Conservation (phyloP, 106 monocot genomes). For the Alisma plantagoaquatica region DNA sequence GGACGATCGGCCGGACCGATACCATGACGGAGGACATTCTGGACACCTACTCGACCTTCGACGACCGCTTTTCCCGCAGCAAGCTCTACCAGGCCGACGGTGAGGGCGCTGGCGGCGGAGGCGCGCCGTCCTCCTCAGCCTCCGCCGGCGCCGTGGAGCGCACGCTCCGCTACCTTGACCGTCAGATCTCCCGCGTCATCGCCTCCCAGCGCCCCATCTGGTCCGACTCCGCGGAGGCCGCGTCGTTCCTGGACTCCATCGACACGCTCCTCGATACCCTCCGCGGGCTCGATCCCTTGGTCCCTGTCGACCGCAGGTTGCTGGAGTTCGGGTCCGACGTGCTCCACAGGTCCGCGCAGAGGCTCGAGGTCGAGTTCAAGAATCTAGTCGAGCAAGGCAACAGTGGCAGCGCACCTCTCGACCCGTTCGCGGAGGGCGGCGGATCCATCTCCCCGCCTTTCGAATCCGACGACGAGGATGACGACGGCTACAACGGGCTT, state of each 20-base stretch:
- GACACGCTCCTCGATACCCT: slow-evolving; percentile 46
- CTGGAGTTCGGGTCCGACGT: slow-evolving; percentile 49
- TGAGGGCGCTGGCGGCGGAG: background rate
- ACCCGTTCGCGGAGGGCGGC: background rate
- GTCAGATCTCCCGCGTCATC: slow-evolving; percentile 41
- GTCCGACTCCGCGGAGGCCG: slow-evolving; percentile 56
- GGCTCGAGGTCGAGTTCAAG: slow-evolving; percentile 73
- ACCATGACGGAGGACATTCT: slow-evolving; percentile 84
- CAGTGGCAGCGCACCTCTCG: background rate
- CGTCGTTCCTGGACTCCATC: slow-evolving; percentile 52
- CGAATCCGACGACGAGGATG: slow-evolving; percentile 5
- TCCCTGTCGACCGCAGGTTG: slow-evolving; percentile 10
- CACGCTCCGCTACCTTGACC: slow-evolving; percentile 35
- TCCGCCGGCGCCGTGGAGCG: slow-evolving; percentile 7
- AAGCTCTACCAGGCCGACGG: slow-evolving; percentile 24
- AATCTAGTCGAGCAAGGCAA: slow-evolving; percentile 23
- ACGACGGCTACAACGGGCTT: no score
- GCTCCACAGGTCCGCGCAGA: slow-evolving; percentile 47
- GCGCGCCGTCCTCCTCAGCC: background rate
- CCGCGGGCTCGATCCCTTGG: slow-evolving; percentile 4
- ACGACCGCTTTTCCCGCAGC: slow-evolving; percentile 61
- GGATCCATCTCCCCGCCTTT: background rate
- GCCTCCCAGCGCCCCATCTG: slow-evolving; percentile 54
- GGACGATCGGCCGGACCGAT: slow-evolving; percentile 47
- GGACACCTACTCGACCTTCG: slow-evolving; percentile 61